Percentiles rank a stretch among this genome's conserved stretches.
These are phyloP conservation scores for Xylaria sp. DNA, from an alignment of 2,329 filamentous ascomycete species.

Conservation along the genomic window DNA sequence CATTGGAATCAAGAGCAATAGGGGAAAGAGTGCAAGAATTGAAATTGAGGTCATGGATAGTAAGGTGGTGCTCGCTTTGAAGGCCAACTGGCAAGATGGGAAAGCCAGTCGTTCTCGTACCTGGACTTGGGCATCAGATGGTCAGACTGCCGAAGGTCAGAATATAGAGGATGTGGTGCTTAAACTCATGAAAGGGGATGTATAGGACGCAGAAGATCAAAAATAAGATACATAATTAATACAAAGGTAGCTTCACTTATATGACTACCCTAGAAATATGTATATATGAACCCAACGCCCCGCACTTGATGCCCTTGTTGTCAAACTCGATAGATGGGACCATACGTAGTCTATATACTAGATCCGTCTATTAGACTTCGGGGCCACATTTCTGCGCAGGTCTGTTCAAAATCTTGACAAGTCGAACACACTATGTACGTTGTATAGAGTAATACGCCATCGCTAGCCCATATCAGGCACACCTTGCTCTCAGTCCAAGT, in stretches of 20 bases:
- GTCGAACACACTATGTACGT: neutral
- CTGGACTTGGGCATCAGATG: conserved; percentile 41
- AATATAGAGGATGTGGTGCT: conserved; percentile 33
- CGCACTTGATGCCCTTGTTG: neutral
- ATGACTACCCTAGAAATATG: neutral
- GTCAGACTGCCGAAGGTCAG: conserved; percentile 7
- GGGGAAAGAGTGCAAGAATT: conserved; percentile 35
- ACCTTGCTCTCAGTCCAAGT: too few relatives aligned
- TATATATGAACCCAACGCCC: neutral
- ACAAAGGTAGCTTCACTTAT: neutral
- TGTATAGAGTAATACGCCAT: neutral
- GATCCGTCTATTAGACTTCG: neutral
- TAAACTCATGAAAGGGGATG: conserved; percentile 31
- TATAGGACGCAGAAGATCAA: conserved; percentile 1
- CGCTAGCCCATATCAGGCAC: too few relatives aligned
- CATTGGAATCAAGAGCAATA: conserved; percentile 38
- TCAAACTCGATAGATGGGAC: neutral
- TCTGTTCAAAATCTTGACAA: neutral
- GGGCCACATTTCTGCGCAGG: neutral
- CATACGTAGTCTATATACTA: too few relatives aligned
- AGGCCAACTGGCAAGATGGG: conserved; percentile 34
- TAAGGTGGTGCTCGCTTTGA: conserved; percentile 52
- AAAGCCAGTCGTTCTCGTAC: conserved; percentile 9
- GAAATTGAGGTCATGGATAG: conserved; percentile 58
- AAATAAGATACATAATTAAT: neutral